These are phyloP conservation scores for Ilex paraguariensis DNA, from an alignment of 305 asterid genomes.

Conservation along the genomic window DNA sequence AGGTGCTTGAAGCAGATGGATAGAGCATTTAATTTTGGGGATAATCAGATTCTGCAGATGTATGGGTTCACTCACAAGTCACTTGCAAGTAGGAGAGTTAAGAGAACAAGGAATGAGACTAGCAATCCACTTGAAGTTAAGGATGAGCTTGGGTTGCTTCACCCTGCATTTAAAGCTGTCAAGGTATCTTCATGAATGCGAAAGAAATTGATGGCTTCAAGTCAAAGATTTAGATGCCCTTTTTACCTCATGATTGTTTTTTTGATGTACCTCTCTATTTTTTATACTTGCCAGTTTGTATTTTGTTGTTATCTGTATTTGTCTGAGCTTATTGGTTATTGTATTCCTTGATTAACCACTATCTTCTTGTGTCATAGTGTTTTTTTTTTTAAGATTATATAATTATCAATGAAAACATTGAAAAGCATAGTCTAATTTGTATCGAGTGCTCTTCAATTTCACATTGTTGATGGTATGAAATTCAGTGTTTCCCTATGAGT, in stretches of 20 bases:
- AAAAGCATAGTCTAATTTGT: conserved; percentile 12
- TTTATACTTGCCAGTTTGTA: conserved; percentile 25
- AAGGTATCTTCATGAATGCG: conserved; percentile 34
- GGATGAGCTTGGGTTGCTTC: conserved; percentile 70
- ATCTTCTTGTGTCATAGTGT: background rate
- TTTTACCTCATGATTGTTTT: conserved; percentile 10
- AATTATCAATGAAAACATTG: conserved; percentile 13
- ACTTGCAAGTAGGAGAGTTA: conserved; percentile 60
- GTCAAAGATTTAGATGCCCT: conserved; percentile 8
- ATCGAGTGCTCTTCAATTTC: conserved; percentile 1
- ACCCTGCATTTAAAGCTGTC: conserved; percentile 59
- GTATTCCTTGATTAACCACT: conserved; percentile 43
- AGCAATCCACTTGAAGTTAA: conserved; percentile 50
- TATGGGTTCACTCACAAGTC: conserved; percentile 65
- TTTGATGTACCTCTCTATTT: conserved; percentile 17
- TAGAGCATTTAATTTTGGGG: conserved; percentile 71
- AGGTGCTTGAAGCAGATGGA: conserved; percentile 89
- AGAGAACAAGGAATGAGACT: conserved; percentile 56
- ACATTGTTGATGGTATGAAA: background rate
- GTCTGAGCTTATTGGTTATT: conserved; percentile 24
- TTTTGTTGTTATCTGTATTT: conserved; percentile 18
- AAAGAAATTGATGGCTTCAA: conserved; percentile 18
- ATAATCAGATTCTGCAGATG: conserved; percentile 73
- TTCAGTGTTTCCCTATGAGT: no score
- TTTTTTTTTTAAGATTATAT: conserved; percentile 10